phyloP scores from a whole-genome alignment of 345 rosid species.

The Pseudoturritis turrita region DNA sequence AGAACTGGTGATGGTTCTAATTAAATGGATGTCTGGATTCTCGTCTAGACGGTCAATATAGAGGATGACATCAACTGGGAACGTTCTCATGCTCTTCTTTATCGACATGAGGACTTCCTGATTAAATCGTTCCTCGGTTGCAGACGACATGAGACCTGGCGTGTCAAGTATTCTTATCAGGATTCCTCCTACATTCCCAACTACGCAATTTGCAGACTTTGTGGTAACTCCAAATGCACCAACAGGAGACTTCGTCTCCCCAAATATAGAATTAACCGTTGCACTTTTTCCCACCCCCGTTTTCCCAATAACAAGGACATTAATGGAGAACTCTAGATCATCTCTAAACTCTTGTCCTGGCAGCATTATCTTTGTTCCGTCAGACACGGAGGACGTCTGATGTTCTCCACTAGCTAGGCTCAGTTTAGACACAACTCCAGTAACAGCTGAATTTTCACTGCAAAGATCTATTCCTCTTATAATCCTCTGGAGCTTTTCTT shows the following conservation, averaged over 20 bases:
- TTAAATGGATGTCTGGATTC: slow-evolving; percentile 42
- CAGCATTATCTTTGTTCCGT: slow-evolving; percentile 35
- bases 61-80: slow-evolving; percentile 62
- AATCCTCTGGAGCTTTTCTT: slow-evolving; percentile 58
- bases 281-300: slow-evolving; percentile 90
- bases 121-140: slow-evolving; percentile 47
- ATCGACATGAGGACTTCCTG: slow-evolving; percentile 49
- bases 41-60: slow-evolving; percentile 69
- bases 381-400: slow-evolving; percentile 27
- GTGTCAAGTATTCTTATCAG: slow-evolving; percentile 57
- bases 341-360: slow-evolving; percentile 40
- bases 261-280: slow-evolving; percentile 63
- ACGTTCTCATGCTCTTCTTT: slow-evolving; percentile 47
- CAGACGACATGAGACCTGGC: slow-evolving; percentile 60
- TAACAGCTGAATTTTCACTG: slow-evolving; percentile 41
- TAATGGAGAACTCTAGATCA: slow-evolving; percentile 49
- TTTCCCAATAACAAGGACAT: slow-evolving; percentile 70
- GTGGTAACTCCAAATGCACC: slow-evolving; percentile 60
- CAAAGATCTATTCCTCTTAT: slow-evolving; percentile 39
- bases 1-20: slow-evolving; percentile 39
- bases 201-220: slow-evolving; percentile 38
- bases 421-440: slow-evolving; percentile 38
- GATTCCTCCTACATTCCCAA: slow-evolving; percentile 49
- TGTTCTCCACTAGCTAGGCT: slow-evolving; percentile 26
- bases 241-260: slow-evolving; percentile 41